Base-by-base conservation (phyloP, 163 green algal species). In the Prototheca stagnorum region DNA sequence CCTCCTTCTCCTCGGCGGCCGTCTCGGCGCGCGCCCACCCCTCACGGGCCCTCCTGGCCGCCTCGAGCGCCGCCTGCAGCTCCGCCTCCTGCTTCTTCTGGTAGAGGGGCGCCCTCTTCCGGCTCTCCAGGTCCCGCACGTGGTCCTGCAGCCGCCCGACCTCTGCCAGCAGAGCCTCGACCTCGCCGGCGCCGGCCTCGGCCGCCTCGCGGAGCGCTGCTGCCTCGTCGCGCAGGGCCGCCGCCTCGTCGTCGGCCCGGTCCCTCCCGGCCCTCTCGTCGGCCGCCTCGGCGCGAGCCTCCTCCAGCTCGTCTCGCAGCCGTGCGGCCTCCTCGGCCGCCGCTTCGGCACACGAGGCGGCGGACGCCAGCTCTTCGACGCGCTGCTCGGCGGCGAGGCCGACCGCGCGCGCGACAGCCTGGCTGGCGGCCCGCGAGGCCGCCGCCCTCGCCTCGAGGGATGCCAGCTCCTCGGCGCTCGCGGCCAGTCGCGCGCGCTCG, bases 71-170 rank as follows among this genome's bases (percentile, higher is more conserved):
- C 4, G 74, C 74, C 28, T 63, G 71, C 26, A 91, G 75, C 76
- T 92, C 81, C 59, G 85, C 81, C 59, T 91, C 78, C 65, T 89
- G 80, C 58, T 80, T 80, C 62, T 86, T 84, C 61, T 92, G 80
- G 70, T 91, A 92, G 26, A 93, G 71, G 5, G 82, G 82, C 0
- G 82, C 75, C 2, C 82, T 62, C 71, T 92, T 92, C 44, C 81
- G 74, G 15, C 47, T 77, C 69, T 93, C 81, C 29, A 93, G 68
- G 60, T 93, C 82, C 24, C 54, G 50, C 19, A 88, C 73, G 47
- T 92, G 81, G 0, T 62, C 57, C 59, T 77, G 66, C 27, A 92
- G 54, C n/a, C 80, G 73, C 37, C 65, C 44, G 44, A 72, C 80
- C 33, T 58, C 56, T 31, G 81, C 74, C 19, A 78, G 68, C 46